These are phyloP conservation scores for Aspergillus thermomutatus DNA, from an alignment of 2,329 filamentous ascomycete genomes.

Conservation along the genomic window DNA sequence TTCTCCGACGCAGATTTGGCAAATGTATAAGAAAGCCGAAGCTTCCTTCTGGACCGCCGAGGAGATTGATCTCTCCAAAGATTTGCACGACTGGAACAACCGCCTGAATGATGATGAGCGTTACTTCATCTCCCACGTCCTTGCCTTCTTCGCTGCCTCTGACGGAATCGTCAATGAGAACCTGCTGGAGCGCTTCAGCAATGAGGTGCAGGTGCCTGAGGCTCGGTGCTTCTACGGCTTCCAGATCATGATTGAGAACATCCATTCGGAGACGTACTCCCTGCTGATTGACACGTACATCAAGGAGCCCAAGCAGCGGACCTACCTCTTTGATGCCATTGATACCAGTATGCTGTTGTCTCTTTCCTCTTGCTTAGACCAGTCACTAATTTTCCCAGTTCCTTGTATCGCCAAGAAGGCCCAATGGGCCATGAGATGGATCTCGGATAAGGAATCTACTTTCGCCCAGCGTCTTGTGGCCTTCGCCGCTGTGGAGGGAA, in stretches of 20 bases:
- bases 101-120: slow-evolving; percentile 93
- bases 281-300: slow-evolving; percentile 99
- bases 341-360: slow-evolving; percentile 72
- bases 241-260: slow-evolving; percentile 99
- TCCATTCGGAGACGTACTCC: slow-evolving; percentile 99
- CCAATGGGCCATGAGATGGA: slow-evolving; percentile 96
- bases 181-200: slow-evolving; percentile 94
- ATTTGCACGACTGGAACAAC: slow-evolving; percentile 99
- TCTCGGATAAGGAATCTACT: slow-evolving; percentile 85
- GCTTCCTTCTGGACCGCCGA: slow-evolving; percentile 99
- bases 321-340: slow-evolving; percentile 96
- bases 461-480: slow-evolving; percentile 95
- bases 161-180: slow-evolving; percentile 99
- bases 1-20: slow-evolving; percentile 72
- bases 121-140: slow-evolving; percentile 97
- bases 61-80: slow-evolving; percentile 98
- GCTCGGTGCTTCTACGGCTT: slow-evolving; percentile 99
- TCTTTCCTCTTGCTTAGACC: background rate
- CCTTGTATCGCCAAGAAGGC: slow-evolving; percentile 98
- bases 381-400: slow-evolving; percentile 52
- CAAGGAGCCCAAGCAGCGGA: slow-evolving; percentile 91
- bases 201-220: slow-evolving; percentile 94
- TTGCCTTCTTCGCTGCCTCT: slow-evolving; percentile 98
- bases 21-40: slow-evolving; percentile 99
- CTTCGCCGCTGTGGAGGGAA: slow-evolving; percentile 96